phyloP scores from a whole-genome alignment of 2,329 filamentous ascomycete genomes.

The Zymoseptoria crescenta region DNA sequence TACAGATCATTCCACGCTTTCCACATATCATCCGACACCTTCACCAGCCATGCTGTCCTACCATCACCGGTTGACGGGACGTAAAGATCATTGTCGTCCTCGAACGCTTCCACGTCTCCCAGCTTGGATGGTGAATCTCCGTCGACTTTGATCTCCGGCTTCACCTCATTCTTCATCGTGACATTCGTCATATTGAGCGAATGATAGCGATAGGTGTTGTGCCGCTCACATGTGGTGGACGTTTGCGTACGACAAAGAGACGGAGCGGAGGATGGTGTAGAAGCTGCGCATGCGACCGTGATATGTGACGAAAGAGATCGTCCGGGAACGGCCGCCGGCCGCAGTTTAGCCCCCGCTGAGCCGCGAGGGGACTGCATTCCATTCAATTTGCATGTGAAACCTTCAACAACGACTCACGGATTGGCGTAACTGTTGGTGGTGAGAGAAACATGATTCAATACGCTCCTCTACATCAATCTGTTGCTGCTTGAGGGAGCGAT shows the following conservation, averaged over 20 bases:
- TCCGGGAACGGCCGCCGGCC: background rate
- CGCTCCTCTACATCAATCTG: background rate
- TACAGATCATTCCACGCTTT: constrained; percentile 68
- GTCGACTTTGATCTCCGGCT: constrained; percentile 18
- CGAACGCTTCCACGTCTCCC: constrained; percentile 26
- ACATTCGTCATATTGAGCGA: background rate
- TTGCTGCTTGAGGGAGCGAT: background rate
- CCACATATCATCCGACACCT: constrained; percentile 73
- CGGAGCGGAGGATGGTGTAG: background rate
- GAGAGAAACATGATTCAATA: background rate
- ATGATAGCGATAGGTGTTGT: background rate
- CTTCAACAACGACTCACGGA: background rate
- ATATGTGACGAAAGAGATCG: background rate
- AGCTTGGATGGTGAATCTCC: constrained; percentile 15
- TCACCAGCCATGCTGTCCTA: constrained; percentile 55
- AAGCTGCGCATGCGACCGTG: background rate
- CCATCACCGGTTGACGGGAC: constrained; percentile 15
- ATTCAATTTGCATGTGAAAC: background rate
- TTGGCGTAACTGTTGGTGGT: background rate
- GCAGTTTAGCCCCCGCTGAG: background rate
- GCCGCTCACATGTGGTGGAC: background rate
- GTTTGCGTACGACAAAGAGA: background rate
- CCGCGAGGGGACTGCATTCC: background rate
- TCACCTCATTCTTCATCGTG: constrained; percentile 9
- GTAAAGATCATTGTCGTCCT: constrained; percentile 27